A percentile compares a stretch with the other conserved stretches of the same genome.
These are phyloP conservation scores for Lecanicillium sp. DNA, from an alignment of 2,329 filamentous ascomycete species.

Conservation along the genomic window DNA sequence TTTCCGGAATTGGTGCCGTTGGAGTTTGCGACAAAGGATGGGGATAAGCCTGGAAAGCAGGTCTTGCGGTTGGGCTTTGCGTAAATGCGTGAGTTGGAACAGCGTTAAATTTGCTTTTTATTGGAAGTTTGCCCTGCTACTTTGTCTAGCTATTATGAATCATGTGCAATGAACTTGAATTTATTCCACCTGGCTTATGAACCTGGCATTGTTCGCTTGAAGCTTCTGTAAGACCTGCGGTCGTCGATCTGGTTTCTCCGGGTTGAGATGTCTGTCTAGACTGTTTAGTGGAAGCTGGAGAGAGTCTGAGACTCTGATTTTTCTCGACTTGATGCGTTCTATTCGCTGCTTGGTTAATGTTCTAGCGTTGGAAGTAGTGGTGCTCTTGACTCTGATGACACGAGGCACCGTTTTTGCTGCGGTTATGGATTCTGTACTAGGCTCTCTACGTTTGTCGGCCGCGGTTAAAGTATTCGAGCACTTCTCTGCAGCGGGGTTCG, in stretches of 20 bases:
- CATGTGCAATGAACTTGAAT: neutral
- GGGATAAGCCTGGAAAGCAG: constrained; percentile 2
- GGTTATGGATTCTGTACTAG: too few species aligned
- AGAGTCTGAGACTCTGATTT: neutral
- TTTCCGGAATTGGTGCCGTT: constrained; percentile 14
- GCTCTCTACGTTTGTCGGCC: too few species aligned
- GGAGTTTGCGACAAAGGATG: constrained; percentile 12
- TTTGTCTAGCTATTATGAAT: neutral
- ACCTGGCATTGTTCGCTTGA: neutral
- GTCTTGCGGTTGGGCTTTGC: constrained; percentile 5
- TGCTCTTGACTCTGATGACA: too few species aligned
- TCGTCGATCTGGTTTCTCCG: neutral
- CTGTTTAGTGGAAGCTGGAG: neutral
- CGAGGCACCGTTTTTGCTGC: too few species aligned
- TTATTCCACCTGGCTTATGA: neutral
- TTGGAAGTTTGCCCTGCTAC: neutral
- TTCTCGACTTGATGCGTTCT: neutral
- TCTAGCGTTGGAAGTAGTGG: too few species aligned
- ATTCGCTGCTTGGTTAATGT: neutral
- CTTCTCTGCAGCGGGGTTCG: neutral
- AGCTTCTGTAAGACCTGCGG: neutral
- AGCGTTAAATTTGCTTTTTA: constrained; percentile 5
- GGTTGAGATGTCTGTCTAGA: neutral
- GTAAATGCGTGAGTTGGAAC: neutral
- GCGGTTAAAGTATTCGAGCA: neutral